Evolutionary conservation across 2,329 filamentous ascomycete species (phyloP).

Genomic region (Trichoderma guizhouense): DNA sequence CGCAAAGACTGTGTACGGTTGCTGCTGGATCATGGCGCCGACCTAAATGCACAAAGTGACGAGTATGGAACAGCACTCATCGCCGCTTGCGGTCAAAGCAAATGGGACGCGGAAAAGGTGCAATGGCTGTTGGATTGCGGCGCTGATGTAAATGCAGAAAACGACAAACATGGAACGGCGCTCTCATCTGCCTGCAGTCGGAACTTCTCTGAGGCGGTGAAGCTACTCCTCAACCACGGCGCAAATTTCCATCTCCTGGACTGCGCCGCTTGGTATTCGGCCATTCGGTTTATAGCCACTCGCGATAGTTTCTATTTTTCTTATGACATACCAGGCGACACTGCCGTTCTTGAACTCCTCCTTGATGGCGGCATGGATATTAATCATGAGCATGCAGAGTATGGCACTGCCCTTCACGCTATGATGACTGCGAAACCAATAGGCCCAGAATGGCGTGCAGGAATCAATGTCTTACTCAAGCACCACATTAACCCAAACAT

Average conservation of each 20-base stretch:
- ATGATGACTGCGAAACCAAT: neutral
- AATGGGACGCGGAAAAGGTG: neutral
- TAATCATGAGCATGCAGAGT: neutral
- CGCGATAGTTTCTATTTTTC: no score
- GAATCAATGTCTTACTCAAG: neutral
- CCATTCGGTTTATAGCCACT: neutral
- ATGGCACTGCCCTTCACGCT: neutral
- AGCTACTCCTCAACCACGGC: neutral
- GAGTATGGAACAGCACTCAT: neutral
- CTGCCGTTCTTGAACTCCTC: neutral
- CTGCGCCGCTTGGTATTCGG: neutral
- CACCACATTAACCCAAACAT: neutral
- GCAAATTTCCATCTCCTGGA: neutral
- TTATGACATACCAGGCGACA: no score
- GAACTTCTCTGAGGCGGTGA: neutral
- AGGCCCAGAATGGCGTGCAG: neutral
- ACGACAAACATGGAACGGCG: neutral
- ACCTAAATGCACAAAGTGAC: neutral
- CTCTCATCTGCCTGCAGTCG: neutral
- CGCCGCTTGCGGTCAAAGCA: no score
- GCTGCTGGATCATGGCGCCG: neutral
- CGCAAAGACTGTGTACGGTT: neutral
- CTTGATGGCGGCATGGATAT: neutral
- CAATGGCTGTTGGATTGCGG: neutral
- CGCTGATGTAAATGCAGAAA: neutral